A percentile compares a stretch with the other conserved stretches of the same genome.
These are phyloP conservation scores for Mucor lusitanicus DNA, from an alignment of 371 early-diverging fungal species.

Conservation along the genomic window DNA sequence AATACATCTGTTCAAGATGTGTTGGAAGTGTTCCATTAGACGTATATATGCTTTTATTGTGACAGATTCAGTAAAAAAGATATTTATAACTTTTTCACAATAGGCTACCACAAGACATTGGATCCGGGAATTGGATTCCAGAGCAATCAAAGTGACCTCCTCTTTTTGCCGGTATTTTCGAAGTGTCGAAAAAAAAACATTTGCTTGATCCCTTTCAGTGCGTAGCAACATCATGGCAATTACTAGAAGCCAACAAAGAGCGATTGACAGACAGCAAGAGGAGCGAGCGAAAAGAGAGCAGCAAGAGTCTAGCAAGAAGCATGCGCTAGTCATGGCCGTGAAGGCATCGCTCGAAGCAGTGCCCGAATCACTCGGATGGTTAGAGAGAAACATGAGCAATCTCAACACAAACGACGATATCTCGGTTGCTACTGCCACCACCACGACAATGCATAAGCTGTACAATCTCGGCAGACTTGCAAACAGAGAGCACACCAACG, in stretches of 20 bases:
- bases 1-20: too few relatives aligned
- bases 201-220: background rate
- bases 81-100: background rate
- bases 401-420: background rate
- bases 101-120: background rate
- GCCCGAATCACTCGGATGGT: background rate
- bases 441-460: background rate
- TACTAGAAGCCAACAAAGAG: background rate
- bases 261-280: background rate
- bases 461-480: background rate
- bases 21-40: too few relatives aligned
- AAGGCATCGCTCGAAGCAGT: background rate
- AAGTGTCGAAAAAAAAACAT: background rate
- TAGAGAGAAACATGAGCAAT: background rate
- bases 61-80: background rate
- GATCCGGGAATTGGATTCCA: background rate
- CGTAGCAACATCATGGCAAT: background rate
- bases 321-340: background rate
- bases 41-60: background rate
- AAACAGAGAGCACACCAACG: background rate
- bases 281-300: too few relatives aligned
- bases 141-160: background rate
- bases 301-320: background rate
- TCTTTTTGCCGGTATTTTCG: background rate
- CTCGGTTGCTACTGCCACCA: background rate